These are phyloP conservation scores for Penicillium sclerotigenum DNA, from an alignment of 2,329 filamentous ascomycete species.

Conservation along the genomic window DNA sequence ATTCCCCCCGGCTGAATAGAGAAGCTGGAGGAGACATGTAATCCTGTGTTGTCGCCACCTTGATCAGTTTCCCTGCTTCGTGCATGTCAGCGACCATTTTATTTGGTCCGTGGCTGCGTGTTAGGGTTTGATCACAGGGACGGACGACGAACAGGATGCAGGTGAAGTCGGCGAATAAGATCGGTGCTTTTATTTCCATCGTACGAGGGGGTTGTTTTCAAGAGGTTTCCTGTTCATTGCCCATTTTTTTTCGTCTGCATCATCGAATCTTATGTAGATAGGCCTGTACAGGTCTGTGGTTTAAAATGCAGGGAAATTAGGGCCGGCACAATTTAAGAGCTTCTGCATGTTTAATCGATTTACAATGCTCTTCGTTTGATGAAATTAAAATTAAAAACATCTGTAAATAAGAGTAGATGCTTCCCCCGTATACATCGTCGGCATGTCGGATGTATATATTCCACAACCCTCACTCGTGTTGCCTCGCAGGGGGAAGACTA, in stretches of 20 bases:
- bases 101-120: neutral
- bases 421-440: no score
- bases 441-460: neutral
- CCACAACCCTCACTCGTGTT: neutral
- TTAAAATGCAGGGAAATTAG: slow-evolving; percentile 17
- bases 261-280: slow-evolving; percentile 25
- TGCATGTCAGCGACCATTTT: slow-evolving; percentile 3
- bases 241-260: slow-evolving; percentile 21
- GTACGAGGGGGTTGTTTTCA: slow-evolving; percentile 35
- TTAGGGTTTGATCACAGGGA: slow-evolving; percentile 4
- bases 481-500: neutral
- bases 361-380: neutral
- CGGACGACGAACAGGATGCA: slow-evolving; percentile 19
- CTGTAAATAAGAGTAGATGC: neutral
- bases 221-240: slow-evolving; percentile 26
- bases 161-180: slow-evolving; percentile 30
- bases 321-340: slow-evolving; percentile 5
- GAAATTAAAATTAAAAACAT: neutral
- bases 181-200: slow-evolving; percentile 28
- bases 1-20: slow-evolving; percentile 33
- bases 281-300: slow-evolving; percentile 17
- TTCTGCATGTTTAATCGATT: slow-evolving; percentile 3
- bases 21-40: slow-evolving; percentile 22
- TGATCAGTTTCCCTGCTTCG: slow-evolving; percentile 16
- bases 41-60: slow-evolving; percentile 16